phyloP scores from a whole-genome alignment of 257 asterid species.

The Solanum habrochaites region DNA sequence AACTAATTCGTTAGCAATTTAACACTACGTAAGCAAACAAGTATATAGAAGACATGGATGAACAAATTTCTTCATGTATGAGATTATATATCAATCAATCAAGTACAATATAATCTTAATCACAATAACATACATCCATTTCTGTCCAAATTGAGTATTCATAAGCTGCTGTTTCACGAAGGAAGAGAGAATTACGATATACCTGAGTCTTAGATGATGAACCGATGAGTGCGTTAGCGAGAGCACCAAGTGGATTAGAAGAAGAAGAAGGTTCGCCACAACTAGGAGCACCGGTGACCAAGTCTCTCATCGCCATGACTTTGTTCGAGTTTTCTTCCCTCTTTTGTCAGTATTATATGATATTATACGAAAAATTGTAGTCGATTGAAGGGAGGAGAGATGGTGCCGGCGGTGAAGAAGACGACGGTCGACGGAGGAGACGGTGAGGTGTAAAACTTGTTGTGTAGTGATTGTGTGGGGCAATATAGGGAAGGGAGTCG shows the following conservation, averaged over 20 bases:
- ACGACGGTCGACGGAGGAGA: background rate
- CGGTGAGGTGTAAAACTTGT: background rate
- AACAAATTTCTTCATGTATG: background rate
- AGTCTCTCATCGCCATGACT: slow-evolving; percentile 86
- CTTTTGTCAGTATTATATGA: background rate
- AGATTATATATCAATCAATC: background rate
- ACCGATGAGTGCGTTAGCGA: slow-evolving; percentile 79
- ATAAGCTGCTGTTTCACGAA: background rate
- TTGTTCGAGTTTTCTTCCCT: background rate
- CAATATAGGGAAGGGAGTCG: background rate
- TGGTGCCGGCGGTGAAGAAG: background rate
- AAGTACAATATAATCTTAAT: background rate
- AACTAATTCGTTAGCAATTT: background rate
- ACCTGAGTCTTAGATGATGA: slow-evolving; percentile 97
- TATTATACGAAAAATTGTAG: background rate
- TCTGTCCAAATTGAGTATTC: background rate
- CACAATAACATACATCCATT: background rate
- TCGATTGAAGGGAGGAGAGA: background rate
- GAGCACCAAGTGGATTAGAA: slow-evolving; percentile 82
- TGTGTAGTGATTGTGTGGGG: background rate
- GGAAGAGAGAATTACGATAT: background rate
- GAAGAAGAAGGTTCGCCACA: slow-evolving; percentile 86
- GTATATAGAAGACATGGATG: background rate
- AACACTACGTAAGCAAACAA: background rate
- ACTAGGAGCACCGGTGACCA: slow-evolving; percentile 78